A percentile compares a stretch with the other conserved stretches of the same genome.
These are phyloP conservation scores for Cyclospora cayetanensis DNA, from an alignment of 169 alveolate genomes.

Conservation along the genomic window DNA sequence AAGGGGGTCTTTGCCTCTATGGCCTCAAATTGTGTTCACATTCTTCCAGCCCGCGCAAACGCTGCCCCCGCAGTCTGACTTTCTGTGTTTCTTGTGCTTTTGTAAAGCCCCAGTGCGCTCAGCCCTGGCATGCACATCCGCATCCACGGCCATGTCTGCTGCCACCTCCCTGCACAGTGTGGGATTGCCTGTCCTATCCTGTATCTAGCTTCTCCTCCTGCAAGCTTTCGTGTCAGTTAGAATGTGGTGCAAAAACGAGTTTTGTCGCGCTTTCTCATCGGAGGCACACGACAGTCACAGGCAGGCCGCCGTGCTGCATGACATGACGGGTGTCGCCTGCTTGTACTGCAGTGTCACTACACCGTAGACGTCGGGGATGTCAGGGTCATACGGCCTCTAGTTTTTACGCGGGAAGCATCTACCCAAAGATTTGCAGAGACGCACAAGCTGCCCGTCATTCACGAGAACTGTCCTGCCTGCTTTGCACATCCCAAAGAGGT, in stretches of 20 bases:
- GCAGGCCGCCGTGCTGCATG: too few relatives aligned
- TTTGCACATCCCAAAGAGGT: slow-evolving; percentile 93
- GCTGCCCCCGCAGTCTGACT: neutral
- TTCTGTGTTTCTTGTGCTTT: neutral
- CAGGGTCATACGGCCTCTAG: slow-evolving; percentile 93
- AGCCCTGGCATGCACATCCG: too few relatives aligned
- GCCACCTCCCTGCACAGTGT: too few relatives aligned
- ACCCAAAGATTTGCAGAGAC: slow-evolving; percentile 87
- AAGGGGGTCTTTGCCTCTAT: neutral
- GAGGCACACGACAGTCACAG: too few relatives aligned
- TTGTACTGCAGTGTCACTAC: slow-evolving; percentile 79
- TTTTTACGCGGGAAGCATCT: slow-evolving; percentile 89
- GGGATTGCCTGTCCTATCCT: too few relatives aligned
- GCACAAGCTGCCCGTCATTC: slow-evolving; percentile 89
- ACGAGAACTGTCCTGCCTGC: slow-evolving; percentile 97
- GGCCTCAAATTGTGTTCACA: neutral
- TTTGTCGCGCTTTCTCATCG: too few relatives aligned
- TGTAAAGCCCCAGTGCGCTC: too few relatives aligned
- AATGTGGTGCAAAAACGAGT: too few relatives aligned
- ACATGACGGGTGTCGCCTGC: too few relatives aligned
- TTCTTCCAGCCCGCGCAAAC: neutral
- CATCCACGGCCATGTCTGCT: too few relatives aligned
- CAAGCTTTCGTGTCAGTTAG: too few relatives aligned
- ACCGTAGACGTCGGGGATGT: slow-evolving; percentile 88
- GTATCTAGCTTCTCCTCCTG: too few relatives aligned